Percentiles rank a stretch among this genome's conserved stretches.
phyloP scores from a whole-genome alignment of 495 filamentous ascomycete genomes.

The Evernia prunastri region DNA sequence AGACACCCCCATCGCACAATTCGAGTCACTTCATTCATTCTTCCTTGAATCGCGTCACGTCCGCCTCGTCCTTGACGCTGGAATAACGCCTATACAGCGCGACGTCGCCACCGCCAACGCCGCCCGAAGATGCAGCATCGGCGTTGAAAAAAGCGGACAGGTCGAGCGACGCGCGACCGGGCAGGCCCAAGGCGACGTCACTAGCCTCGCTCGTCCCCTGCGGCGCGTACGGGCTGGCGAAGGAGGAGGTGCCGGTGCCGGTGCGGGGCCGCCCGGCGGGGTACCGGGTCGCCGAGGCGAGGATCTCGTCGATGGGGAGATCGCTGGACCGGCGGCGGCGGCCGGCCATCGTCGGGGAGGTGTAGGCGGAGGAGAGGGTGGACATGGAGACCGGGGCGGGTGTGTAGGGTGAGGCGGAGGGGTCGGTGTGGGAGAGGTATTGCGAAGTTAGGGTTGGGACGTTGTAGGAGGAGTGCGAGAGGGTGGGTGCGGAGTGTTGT shows the following conservation, averaged over 20 bases:
- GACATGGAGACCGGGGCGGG: conserved; percentile 11
- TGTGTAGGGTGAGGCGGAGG: conserved; percentile 1
- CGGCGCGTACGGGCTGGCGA: conserved; percentile 7
- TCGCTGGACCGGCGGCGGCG: conserved; percentile 11
- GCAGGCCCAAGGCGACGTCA: neutral
- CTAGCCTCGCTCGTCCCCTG: neutral
- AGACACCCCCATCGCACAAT: neutral
- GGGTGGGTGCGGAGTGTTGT: neutral
- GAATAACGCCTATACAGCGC: neutral
- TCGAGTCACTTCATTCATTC: conserved; percentile 11
- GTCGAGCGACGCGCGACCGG: neutral
- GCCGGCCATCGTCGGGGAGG: neutral
- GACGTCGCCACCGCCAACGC: neutral
- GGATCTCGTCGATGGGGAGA: neutral
- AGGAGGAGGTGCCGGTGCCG: conserved; percentile 11
- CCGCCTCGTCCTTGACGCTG: neutral
- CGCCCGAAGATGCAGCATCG: neutral
- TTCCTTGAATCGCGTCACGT: neutral
- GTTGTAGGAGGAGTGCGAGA: neutral
- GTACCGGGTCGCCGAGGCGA: neutral
- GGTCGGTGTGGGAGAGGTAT: conserved; percentile 3
- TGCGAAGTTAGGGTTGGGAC: neutral
- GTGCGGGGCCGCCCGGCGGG: conserved; percentile 8
- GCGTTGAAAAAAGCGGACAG: neutral
- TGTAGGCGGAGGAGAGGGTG: conserved; percentile 13